phyloP scores from a whole-genome alignment of 208 protist species.

The Acanthamoeba castellanii region DNA sequence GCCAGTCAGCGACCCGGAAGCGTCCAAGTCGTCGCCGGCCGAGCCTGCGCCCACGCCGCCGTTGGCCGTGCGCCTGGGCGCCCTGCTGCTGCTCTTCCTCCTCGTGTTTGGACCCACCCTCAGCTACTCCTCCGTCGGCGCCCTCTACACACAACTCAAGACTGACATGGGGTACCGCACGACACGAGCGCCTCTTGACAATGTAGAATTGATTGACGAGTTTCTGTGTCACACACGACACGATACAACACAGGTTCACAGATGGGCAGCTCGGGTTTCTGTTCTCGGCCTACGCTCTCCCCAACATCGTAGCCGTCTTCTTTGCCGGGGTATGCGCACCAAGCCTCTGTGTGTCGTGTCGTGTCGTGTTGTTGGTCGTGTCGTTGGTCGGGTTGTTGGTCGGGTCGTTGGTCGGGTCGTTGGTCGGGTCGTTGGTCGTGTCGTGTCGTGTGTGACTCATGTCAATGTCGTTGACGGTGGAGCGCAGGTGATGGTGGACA shows the following conservation, averaged over 20 bases:
- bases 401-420: no score
- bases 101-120: constrained; percentile 2
- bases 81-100: not conserved
- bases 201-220: no score
- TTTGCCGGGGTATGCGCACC: not conserved
- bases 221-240: not conserved
- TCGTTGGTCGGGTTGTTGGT: no score
- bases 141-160: constrained; percentile 24
- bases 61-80: not conserved
- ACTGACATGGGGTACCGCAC: not conserved
- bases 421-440: no score
- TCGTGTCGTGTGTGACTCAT: not conserved
- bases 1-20: not conserved
- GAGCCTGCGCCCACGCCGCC: not conserved
- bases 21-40: no score
- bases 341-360: no score
- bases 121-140: constrained; percentile 27
- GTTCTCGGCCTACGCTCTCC: not conserved
- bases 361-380: not conserved
- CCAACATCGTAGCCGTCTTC: constrained; percentile 26
- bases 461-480: no score
- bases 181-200: not conserved
- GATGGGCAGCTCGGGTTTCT: not conserved
- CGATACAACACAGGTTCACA: not conserved
- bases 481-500: not conserved